phyloP scores from a whole-genome alignment of 208 protist genomes.

The Wallacemonas rigidus region DNA sequence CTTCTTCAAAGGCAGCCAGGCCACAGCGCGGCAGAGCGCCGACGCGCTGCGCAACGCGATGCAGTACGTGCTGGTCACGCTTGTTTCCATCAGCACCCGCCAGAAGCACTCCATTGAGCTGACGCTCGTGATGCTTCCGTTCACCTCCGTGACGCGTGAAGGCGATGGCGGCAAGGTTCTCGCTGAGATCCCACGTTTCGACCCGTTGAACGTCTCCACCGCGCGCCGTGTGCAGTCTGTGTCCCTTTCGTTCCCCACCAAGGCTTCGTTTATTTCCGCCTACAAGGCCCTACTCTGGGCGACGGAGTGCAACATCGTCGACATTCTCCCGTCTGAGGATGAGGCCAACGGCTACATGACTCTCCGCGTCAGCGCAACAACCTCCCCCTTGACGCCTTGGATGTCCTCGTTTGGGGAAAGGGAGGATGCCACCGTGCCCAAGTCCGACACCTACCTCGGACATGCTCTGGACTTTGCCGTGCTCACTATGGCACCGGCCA shows the following conservation, averaged over 20 bases:
- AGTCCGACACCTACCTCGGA: slow-evolving; percentile 44
- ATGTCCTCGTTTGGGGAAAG: slow-evolving; percentile 35
- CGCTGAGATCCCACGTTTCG: slow-evolving; percentile 72
- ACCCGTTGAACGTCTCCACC: slow-evolving; percentile 37
- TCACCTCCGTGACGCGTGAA: slow-evolving; percentile 27
- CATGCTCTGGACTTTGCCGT: slow-evolving; percentile 62
- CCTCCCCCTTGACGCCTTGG: slow-evolving; percentile 63
- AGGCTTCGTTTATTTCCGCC: slow-evolving; percentile 73
- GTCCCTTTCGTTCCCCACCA: slow-evolving; percentile 71
- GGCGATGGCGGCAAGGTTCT: slow-evolving; percentile 44
- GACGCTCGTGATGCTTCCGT: slow-evolving; percentile 74
- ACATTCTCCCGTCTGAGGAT: slow-evolving; percentile 25
- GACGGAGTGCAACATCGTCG: slow-evolving; percentile 78
- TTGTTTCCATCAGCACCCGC: slow-evolving; percentile 60
- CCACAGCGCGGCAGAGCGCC: slow-evolving; percentile 4
- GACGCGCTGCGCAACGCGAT: slow-evolving; percentile 9
- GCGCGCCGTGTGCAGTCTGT: slow-evolving; percentile 65
- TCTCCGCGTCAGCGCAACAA: slow-evolving; percentile 59
- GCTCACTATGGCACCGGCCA: slow-evolving; percentile 36
- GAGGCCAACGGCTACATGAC: slow-evolving; percentile 37
- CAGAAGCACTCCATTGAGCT: slow-evolving; percentile 74
- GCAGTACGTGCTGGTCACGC: slow-evolving; percentile 65
- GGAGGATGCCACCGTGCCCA: slow-evolving; percentile 11
- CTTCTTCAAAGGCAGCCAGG: slow-evolving; percentile 26
- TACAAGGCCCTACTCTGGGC: slow-evolving; percentile 85